Conservation (phyloP, 1,139 yeast species). For the Lipomyces yarrowii region DNA sequence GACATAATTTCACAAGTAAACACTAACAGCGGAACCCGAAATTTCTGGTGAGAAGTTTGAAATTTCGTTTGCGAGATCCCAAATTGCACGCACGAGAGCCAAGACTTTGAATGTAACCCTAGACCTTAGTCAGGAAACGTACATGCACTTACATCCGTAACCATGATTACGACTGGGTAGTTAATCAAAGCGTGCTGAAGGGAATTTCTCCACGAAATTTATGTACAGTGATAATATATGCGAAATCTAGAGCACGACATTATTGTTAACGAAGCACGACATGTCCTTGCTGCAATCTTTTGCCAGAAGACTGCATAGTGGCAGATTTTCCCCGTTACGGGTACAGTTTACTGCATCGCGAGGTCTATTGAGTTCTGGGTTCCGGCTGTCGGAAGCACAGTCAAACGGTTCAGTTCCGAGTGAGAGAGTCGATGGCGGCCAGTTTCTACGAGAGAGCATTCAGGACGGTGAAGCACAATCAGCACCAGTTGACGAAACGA, state of each 20-base stretch:
- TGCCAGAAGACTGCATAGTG: neutral
- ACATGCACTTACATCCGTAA: neutral
- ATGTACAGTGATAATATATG: neutral
- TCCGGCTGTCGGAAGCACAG: neutral
- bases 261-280: neutral
- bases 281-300: neutral
- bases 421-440: neutral
- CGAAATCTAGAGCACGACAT: neutral
- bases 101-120: neutral
- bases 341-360: neutral
- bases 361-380: neutral
- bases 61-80: too few relatives aligned
- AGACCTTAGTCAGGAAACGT: neutral
- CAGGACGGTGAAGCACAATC: neutral
- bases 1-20: neutral
- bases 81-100: too few relatives aligned
- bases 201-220: neutral
- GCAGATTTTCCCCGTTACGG: neutral
- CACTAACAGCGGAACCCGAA: neutral
- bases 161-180: neutral
- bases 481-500: neutral
- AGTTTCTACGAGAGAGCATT: neutral
- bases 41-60: neutral
- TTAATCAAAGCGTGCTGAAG: neutral
- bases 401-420: neutral